Percentiles rank a stretch among this genome's conserved stretches.
These are phyloP conservation scores for Aspergillus taichungensis DNA, from an alignment of 495 filamentous ascomycete genomes.

Conservation along the genomic window DNA sequence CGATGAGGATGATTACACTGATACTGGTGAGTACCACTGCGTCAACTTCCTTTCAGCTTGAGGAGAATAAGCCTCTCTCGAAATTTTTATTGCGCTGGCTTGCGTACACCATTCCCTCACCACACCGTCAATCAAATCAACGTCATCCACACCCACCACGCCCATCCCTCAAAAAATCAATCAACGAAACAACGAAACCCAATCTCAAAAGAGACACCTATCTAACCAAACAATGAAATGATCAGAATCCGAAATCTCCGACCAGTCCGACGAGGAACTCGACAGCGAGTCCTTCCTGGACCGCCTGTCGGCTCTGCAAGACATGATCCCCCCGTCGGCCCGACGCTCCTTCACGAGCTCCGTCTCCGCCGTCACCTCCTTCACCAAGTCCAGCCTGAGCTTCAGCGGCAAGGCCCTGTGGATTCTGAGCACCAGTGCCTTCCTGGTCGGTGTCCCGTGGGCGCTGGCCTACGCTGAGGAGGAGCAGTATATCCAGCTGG, in stretches of 20 bases:
- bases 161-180: background rate
- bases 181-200: background rate
- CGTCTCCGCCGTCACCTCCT: constrained; percentile 45
- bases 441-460: constrained; percentile 88
- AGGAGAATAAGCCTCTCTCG: background rate
- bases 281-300: constrained; percentile 62
- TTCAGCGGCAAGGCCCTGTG: constrained; percentile 78
- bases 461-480: constrained; percentile 90
- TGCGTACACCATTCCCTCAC: background rate
- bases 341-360: constrained; percentile 59
- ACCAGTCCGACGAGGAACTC: constrained; percentile 34
- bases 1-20: constrained; percentile 81
- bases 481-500: constrained; percentile 91
- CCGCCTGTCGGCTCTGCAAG: constrained; percentile 75
- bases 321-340: constrained; percentile 80
- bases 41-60: too few species aligned
- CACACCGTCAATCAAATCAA: too few species aligned
- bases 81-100: background rate
- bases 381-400: constrained; percentile 51
- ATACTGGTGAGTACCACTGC: constrained; percentile 59
- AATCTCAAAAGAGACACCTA: constrained; percentile 2
- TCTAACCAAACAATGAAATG: constrained; percentile 16
- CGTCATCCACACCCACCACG: background rate
- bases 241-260: constrained; percentile 47
- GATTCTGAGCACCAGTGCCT: constrained; percentile 75